Evolutionary conservation across 331 rosid species (phyloP), one percentile per base, ranked within the genome.

Genomic region (Stylosanthes scabra): DNA sequence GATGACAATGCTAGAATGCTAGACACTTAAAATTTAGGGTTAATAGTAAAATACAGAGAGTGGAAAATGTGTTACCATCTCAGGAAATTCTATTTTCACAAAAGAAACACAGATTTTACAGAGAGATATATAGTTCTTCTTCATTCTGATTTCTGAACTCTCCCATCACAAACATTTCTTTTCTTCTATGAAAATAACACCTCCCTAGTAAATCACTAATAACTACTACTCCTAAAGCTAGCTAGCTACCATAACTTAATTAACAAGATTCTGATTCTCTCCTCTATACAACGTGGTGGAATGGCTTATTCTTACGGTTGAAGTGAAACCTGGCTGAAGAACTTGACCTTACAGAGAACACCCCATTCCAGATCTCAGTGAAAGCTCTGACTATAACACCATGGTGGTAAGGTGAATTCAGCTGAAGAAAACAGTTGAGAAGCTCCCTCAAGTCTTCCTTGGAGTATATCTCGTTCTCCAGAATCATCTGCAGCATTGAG

Each of bases 281-380:
- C 4, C 39, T 34, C 39, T 59, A 40, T 12, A 11, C 9, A 77
- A 80, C 73, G 88, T 74, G 83, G 72, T 63, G 10, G 1, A 8
- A 16, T 70, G 12, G 58, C 3, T 82, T 82, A 88, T 77, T 72
- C 72, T 78, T 82, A 49, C 75, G 81, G 63, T 47, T 71, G 29
- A 72, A 83, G 69, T 68, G 83, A 25, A 61, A 55, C 52, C 14
- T 51, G 58, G 80, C 34, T 1, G 88, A 37, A 1, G 88, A 74
- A 54, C 66, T 47, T 60, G 91, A 59, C 72, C 72, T 78, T 12
- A 81, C 71, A 6, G 91, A 78, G 70, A 81, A 89, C 3, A 90
- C 92, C 6, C 90, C 90, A 39, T 95, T 87, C 96, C 99, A 95
- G 84, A 95, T 92, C 83, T 95, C 99, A 49, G 96, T 88, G 79